A percentile compares a stretch with the other conserved stretches of the same genome.
These are phyloP conservation scores for Mycena venus DNA, from an alignment of 768 basidiomycete species.

Conservation along the genomic window DNA sequence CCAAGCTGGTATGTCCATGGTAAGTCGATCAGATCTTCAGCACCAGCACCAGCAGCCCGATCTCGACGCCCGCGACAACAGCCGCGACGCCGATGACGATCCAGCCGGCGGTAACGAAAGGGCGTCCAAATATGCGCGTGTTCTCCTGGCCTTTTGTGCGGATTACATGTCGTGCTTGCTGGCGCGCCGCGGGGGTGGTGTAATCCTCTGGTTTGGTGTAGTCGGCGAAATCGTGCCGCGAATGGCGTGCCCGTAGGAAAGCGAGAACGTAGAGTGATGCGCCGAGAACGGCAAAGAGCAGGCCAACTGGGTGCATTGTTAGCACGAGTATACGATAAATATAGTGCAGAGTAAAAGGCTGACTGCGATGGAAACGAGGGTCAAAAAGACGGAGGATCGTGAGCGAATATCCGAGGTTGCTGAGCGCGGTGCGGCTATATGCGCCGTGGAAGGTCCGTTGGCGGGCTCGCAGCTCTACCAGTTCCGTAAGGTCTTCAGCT, in stretches of 20 bases:
- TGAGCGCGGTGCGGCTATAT: slow-evolving; percentile 82
- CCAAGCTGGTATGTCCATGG: too few relatives aligned
- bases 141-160: slow-evolving; percentile 73
- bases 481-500: slow-evolving; percentile 67
- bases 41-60: slow-evolving; percentile 75
- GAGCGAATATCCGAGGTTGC: slow-evolving; percentile 79
- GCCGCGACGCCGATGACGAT: slow-evolving; percentile 71
- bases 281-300: slow-evolving; percentile 76
- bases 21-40: slow-evolving; percentile 58
- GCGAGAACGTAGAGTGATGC: slow-evolving; percentile 69
- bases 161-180: slow-evolving; percentile 48
- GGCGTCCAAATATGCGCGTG: slow-evolving; percentile 77
- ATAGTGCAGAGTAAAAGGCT: slow-evolving; percentile 38
- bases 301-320: slow-evolving; percentile 56
- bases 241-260: slow-evolving; percentile 73
- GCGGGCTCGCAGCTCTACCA: slow-evolving; percentile 83
- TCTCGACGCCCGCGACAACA: slow-evolving; percentile 74
- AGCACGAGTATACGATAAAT: background rate
- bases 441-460: slow-evolving; percentile 89
- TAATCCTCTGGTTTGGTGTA: slow-evolving; percentile 48
- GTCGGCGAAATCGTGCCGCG: slow-evolving; percentile 85
- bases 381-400: slow-evolving; percentile 88
- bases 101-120: slow-evolving; percentile 87
- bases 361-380: slow-evolving; percentile 77
- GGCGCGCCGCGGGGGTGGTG: background rate